These are phyloP conservation scores for Sclerospora graminicola DNA, from an alignment of 352 stramenopile species.

Conservation along the genomic window DNA sequence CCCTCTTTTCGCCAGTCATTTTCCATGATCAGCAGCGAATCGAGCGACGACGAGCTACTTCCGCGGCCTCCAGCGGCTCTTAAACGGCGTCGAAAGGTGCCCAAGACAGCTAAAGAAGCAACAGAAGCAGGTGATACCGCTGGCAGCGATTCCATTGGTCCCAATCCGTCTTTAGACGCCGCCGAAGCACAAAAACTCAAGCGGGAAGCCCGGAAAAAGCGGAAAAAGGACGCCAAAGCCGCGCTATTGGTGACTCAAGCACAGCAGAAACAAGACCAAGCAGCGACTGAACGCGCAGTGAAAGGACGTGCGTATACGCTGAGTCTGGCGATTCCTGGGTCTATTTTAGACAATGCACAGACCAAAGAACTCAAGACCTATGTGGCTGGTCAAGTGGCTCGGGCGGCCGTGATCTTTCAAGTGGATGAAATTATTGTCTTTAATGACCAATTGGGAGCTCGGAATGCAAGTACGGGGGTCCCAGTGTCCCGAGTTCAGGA, in stretches of 20 bases:
- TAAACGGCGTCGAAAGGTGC: background rate
- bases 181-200: constrained; percentile 29
- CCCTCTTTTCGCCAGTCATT: background rate
- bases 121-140: background rate
- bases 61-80: no score
- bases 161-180: constrained; percentile 2
- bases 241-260: constrained; percentile 28
- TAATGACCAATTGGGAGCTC: constrained; percentile 90
- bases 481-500: constrained; percentile 52
- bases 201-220: constrained; percentile 61
- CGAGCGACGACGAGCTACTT: constrained; percentile 79
- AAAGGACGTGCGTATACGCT: constrained; percentile 87
- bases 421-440: constrained; percentile 98
- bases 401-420: constrained; percentile 94
- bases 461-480: constrained; percentile 27
- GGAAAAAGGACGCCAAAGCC: constrained; percentile 46
- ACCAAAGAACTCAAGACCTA: constrained; percentile 96
- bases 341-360: constrained; percentile 95
- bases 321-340: constrained; percentile 94
- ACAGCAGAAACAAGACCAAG: constrained; percentile 20
- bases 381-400: constrained; percentile 92
- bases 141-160: no score
- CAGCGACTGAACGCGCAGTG: constrained; percentile 25
- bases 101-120: background rate
- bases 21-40: constrained; percentile 84